Evolutionary conservation across 805 yeast genomes (phyloP).

Genomic region (Lachancea sp.): DNA sequence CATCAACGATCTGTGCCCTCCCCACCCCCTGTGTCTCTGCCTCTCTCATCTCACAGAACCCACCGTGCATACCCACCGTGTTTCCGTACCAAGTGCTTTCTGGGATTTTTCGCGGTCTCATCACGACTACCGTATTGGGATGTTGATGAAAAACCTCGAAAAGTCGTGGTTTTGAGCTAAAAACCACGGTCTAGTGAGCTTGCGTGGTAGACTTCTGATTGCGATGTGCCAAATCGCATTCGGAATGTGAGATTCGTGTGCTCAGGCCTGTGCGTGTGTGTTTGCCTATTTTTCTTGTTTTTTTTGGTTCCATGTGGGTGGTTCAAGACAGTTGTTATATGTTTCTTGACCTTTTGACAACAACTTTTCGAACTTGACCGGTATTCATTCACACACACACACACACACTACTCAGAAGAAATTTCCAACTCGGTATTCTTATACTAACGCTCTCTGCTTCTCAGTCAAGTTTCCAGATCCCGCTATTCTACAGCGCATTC

Average conservation of each 20-base stretch:
- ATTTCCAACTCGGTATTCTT: background rate
- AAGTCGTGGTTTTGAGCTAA: background rate
- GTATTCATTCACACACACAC: background rate
- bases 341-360: too few relatives aligned
- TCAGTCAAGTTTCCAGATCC: slow-evolving; percentile 4
- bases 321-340: too few relatives aligned
- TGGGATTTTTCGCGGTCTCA: background rate
- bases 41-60: too few relatives aligned
- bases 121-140: background rate
- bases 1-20: too few relatives aligned
- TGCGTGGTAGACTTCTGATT: background rate
- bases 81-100: background rate
- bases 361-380: background rate
- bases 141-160: background rate
- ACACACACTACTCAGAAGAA: background rate
- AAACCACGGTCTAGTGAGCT: background rate
- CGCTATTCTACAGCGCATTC: slow-evolving; percentile 6
- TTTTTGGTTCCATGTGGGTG: too few relatives aligned
- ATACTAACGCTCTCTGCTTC: background rate
- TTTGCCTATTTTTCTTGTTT: too few relatives aligned
- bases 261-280: background rate
- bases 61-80: too few relatives aligned
- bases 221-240: background rate
- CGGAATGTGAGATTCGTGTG: background rate
- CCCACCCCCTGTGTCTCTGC: too few relatives aligned